A percentile compares a stretch with the other conserved stretches of the same genome.
Conservation (phyloP, 2,329 filamentous ascomycete species). For the Amauroascus verrucosus region DNA sequence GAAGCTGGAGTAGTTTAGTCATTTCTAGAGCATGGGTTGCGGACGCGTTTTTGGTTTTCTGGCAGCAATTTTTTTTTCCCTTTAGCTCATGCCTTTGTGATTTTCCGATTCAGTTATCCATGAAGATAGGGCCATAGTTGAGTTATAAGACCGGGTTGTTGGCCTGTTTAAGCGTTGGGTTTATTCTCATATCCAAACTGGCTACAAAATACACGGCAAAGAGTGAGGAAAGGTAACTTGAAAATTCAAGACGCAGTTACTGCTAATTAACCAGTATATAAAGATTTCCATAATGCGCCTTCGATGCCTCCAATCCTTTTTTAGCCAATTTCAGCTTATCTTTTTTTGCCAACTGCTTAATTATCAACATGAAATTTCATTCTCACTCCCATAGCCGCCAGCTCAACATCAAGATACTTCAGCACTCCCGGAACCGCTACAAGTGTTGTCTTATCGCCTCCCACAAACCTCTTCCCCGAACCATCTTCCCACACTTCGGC, state of each 20-base stretch:
- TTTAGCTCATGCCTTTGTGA: not conserved
- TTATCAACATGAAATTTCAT: slow-evolving; percentile 75
- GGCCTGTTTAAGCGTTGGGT: not conserved
- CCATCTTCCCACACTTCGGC: slow-evolving; percentile 81
- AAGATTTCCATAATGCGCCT: not conserved
- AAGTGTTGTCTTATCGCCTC: slow-evolving; percentile 80
- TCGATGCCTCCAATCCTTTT: not conserved
- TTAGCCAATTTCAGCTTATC: not conserved
- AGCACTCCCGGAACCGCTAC: slow-evolving; percentile 89
- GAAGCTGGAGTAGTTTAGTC: slow-evolving; percentile 40
- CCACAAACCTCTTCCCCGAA: slow-evolving; percentile 69
- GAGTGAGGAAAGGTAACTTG: not conserved
- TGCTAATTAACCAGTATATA: not conserved
- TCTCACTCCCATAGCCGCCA: slow-evolving; percentile 92
- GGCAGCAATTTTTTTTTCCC: not conserved
- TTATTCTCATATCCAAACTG: not conserved
- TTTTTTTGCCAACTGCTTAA: not conserved
- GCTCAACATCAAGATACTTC: slow-evolving; percentile 85
- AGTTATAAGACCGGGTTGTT: slow-evolving; percentile 2
- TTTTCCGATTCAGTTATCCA: not conserved
- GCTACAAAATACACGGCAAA: not conserved
- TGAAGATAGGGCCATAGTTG: slow-evolving; percentile 6
- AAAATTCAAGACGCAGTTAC: not conserved
- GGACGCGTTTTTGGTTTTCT: not conserved
- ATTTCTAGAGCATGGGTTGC: not conserved